phyloP scores from a whole-genome alignment of 1,284 basidiomycete species.

The Sporisorium graminicola region DNA sequence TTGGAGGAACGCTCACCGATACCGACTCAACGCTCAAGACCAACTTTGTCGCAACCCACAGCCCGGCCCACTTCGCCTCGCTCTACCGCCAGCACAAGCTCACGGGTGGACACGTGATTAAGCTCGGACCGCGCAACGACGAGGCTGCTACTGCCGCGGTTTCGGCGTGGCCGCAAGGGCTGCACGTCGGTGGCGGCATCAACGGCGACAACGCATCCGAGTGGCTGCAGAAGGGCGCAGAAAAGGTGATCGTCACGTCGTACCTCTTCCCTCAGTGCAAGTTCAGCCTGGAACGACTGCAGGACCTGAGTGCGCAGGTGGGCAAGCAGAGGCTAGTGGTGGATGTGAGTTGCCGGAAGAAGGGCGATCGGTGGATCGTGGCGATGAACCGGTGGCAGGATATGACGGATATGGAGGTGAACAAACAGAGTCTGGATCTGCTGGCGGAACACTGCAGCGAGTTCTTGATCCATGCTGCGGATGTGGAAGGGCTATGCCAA shows the following conservation, averaged over 20 bases:
- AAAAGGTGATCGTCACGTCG: constrained; percentile 97
- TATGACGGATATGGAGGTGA: constrained; percentile 93
- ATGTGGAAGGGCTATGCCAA: constrained; percentile 96
- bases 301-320: constrained; percentile 76
- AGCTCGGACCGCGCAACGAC: constrained; percentile 90
- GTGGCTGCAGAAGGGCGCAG: constrained; percentile 90
- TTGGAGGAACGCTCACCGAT: constrained; percentile 85
- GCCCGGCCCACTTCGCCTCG: constrained; percentile 82
- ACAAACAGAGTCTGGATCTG: constrained; percentile 57
- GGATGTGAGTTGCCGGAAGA: constrained; percentile 91
- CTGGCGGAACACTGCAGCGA: constrained; percentile 75
- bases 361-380: constrained; percentile 85
- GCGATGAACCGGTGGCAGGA: constrained; percentile 99
- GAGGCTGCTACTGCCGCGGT: constrained; percentile 86
- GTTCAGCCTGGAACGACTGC: constrained; percentile 82
- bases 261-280: constrained; percentile 87
- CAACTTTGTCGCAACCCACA: constrained; percentile 90
- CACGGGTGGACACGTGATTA: constrained; percentile 93
- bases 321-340: constrained; percentile 91
- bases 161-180: constrained; percentile 80
- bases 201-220: constrained; percentile 81
- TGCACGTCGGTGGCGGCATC: constrained; percentile 96
- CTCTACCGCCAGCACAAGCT: constrained; percentile 82
- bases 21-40: constrained; percentile 76
- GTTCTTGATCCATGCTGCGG: constrained; percentile 95